Evolutionary conservation across 2,329 filamentous ascomycete genomes (phyloP), one percentile per base, ranked within the genome.

Genomic region (Pseudohalonectria lignicola): DNA sequence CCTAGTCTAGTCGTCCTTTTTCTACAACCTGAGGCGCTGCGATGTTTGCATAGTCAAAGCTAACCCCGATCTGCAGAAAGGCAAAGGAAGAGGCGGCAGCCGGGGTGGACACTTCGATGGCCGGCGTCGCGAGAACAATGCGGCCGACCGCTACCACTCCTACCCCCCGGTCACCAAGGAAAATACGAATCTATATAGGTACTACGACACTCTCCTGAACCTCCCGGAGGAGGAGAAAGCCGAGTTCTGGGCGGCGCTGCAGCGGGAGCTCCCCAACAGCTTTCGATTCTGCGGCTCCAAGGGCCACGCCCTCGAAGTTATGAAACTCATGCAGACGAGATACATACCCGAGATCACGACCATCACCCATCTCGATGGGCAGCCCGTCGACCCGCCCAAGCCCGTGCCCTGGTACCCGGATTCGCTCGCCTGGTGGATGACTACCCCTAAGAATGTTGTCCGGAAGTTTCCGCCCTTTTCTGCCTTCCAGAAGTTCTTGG

Each of bases 251-350:
- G 72, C 74, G 28, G 76, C 83, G 1, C 67, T 96, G 56, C 76
- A 79, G 52, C 76, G 81, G 46, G 88, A 96, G 55, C 67, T 98
- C 36, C 92, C 92, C 40, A 96, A 95, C 66, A 95, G 88, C 61
- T 98, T 96, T 67, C 79, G 92, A 44, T 98, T 98, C 64, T 93
- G 87, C 43, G 92, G 92, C 28, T 95, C 87, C 34, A 93, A 90
- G 70, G 85, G 86, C 45, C 90, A 98, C 63, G 92, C 92, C n/a
- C 71, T 94, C 43, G 77, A 85, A 40, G 92, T 96, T 41, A 86
- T 92, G 66, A 76, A 88, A 52, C 83, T 90, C 41, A 76, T 98
- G 41, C 82, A 88, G 61, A 77, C 85, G 40, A 76, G 83, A 59
- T 94, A 95, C 57, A 86, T 95, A 46, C 92, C 92, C 37, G 76